Evolutionary conservation across 352 stramenopile genomes (phyloP).

Genomic region (Phytopythium cucurbitacearum): DNA sequence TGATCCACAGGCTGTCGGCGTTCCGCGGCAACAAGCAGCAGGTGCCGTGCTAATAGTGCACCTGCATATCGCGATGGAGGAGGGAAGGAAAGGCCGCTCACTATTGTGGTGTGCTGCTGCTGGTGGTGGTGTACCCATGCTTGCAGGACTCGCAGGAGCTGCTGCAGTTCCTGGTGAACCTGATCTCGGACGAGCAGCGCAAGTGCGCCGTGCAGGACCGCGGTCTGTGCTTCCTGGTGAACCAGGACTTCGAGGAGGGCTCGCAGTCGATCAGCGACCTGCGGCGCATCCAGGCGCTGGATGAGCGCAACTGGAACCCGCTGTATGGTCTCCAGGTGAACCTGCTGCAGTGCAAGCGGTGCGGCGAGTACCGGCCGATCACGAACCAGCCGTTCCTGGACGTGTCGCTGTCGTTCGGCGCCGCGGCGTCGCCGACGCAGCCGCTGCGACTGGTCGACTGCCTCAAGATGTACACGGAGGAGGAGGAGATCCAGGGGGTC

Average conservation of each 20-base stretch:
- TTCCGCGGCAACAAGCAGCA: constrained; percentile 83
- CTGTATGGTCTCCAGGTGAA: constrained; percentile 78
- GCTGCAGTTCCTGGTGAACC: constrained; percentile 81
- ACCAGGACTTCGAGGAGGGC: constrained; percentile 9
- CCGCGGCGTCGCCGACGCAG: constrained; percentile 16
- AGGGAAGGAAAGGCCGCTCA: not conserved
- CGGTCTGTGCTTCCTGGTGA: constrained; percentile 45
- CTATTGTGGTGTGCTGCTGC: not conserved
- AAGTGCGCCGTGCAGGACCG: constrained; percentile 42
- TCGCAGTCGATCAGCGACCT: constrained; percentile 65
- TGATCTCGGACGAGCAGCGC: constrained; percentile 67
- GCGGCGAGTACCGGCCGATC: constrained; percentile 58
- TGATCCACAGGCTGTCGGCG: constrained; percentile 42
- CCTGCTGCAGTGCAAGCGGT: constrained; percentile 69
- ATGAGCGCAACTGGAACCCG: constrained; percentile 70
- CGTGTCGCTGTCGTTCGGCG: constrained; percentile 67
- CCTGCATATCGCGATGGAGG: not conserved
- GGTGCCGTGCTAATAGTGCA: constrained; percentile 10
- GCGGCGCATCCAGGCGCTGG: constrained; percentile 54
- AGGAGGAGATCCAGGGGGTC: constrained; percentile 67
- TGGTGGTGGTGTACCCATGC: not conserved
- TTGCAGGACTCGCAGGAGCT: constrained; percentile 80
- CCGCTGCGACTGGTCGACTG: constrained; percentile 45
- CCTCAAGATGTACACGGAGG: constrained; percentile 57
- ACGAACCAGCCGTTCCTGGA: constrained; percentile 76